Evolutionary conservation across 1,284 basidiomycete species (phyloP), one percentile per base, ranked within the genome.

Genomic region (Pulchroboletus neoregius): DNA sequence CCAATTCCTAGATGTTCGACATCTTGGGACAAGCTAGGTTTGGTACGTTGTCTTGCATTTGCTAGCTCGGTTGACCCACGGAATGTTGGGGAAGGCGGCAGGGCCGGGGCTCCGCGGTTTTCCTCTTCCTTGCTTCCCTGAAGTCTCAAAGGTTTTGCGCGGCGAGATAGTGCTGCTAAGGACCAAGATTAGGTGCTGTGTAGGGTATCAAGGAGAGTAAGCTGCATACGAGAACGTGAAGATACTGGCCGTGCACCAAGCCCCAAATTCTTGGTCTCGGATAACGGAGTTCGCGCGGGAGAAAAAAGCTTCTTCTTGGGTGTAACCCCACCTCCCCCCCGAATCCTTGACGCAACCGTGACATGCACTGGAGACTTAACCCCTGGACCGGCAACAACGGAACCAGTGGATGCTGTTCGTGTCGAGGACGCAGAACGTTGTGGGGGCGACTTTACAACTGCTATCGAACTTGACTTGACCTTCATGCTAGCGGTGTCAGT

Each of bases 231-330:
- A 40, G 61, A 61, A 32, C 30, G 52, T 10, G 45, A 49, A 43
- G 39, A 12, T 38, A 40, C 46, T 62, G 58, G 38, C 53, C 62
- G 55, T 43, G 54, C 51, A 41, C 36, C 37, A 8, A 48, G 40
- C 50, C 62, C 44, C 20, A 46, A 8, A 38, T 58, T 63, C 40
- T 61, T 68, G 31, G 72, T 73, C 39, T 72, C 70, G 6, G 52
- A 54, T 18, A 71, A 65, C 8, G 75, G 74, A 43, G 69, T 70
- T 48, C 71, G 67, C 10, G 61, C 55, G 7, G 72, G 74, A 6
- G 74, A 72, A 44, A 74, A 65, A 1, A 68, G 58, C 42, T 70
- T 70, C 40, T 51, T 63, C 52, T 55, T 66, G 6, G 56, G 49
- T 13, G 60, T 52, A 27, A 55, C 40, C 9, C 50, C 63, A 35